These are phyloP conservation scores for Cryptococcus deneoformans DNA, from an alignment of 1,284 basidiomycete species.

Conservation along the genomic window DNA sequence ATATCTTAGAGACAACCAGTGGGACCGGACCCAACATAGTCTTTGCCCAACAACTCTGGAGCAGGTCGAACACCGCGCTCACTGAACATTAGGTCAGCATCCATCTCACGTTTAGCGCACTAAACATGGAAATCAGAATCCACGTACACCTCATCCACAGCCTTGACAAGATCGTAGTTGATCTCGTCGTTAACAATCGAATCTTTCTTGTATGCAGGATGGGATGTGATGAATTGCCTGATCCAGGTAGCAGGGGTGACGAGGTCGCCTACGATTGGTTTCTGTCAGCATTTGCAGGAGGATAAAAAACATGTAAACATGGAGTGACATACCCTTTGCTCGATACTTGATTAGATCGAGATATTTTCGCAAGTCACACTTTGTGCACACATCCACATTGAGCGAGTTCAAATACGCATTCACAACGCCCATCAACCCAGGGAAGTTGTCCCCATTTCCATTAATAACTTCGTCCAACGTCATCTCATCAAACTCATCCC, in stretches of 20 bases:
- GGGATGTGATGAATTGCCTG: conserved; percentile 80
- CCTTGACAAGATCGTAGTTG: conserved; percentile 89
- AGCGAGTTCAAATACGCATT: conserved; percentile 84
- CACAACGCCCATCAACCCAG: conserved; percentile 81
- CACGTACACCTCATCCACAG: conserved; percentile 78
- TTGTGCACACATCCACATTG: conserved; percentile 67
- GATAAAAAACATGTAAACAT: conserved; percentile 22
- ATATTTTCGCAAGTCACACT: conserved; percentile 69
- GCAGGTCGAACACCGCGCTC: conserved; percentile 65
- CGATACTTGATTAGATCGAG: conserved; percentile 73
- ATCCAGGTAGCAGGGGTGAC: conserved; percentile 92
- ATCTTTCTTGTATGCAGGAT: conserved; percentile 87
- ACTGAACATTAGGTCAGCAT: conserved; percentile 45
- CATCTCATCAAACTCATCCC: conserved; percentile 85
- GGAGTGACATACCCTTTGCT: conserved; percentile 62
- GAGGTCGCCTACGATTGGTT: conserved; percentile 60
- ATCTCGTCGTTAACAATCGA: conserved; percentile 87
- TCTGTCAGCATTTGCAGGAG: background rate
- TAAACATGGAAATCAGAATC: conserved; percentile 36
- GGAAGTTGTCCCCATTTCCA: conserved; percentile 71
- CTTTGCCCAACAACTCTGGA: conserved; percentile 58
- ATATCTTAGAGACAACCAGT: conserved; percentile 28
- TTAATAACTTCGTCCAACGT: conserved; percentile 90
- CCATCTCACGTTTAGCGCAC: conserved; percentile 5
- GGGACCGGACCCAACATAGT: conserved; percentile 40